phyloP scores from a whole-genome alignment of 305 asterid genomes.

The Fraxinus dipetala region DNA sequence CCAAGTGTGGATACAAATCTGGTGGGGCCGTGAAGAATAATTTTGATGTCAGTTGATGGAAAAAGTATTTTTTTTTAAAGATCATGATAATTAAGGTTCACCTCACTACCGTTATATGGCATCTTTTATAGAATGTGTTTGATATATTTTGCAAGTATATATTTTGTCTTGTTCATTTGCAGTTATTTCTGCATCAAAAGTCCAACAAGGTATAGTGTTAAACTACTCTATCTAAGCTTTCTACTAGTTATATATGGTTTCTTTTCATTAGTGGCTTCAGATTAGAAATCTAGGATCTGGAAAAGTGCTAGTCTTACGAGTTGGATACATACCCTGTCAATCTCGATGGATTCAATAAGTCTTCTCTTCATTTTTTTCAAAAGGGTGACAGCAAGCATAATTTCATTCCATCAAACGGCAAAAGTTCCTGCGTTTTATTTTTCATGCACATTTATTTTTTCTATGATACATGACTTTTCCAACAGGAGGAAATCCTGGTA shows the following conservation, averaged over 20 bases:
- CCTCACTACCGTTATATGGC: not conserved
- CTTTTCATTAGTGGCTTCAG: not conserved
- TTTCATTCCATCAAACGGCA: not conserved
- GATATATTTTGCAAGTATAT: not conserved
- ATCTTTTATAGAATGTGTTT: not conserved
- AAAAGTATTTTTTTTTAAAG: not conserved
- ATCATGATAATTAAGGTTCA: not conserved
- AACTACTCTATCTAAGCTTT: not conserved
- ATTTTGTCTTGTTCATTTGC: not conserved
- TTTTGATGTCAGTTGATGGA: not conserved
- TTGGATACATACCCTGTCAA: not conserved
- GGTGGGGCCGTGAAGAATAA: too few relatives aligned
- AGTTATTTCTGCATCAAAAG: not conserved
- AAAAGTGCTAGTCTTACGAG: not conserved
- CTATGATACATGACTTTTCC: not conserved
- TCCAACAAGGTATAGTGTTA: not conserved
- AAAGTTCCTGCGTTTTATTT: not conserved
- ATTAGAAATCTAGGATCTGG: not conserved
- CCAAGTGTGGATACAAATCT: not conserved
- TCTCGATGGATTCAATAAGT: not conserved
- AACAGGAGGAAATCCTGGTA: not conserved
- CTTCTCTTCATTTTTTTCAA: not conserved
- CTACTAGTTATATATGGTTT: not conserved
- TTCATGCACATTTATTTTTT: not conserved
- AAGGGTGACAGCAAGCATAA: not conserved